Conservation (phyloP, 352 stramenopile genomes). For the Pythium dissimile region DNA sequence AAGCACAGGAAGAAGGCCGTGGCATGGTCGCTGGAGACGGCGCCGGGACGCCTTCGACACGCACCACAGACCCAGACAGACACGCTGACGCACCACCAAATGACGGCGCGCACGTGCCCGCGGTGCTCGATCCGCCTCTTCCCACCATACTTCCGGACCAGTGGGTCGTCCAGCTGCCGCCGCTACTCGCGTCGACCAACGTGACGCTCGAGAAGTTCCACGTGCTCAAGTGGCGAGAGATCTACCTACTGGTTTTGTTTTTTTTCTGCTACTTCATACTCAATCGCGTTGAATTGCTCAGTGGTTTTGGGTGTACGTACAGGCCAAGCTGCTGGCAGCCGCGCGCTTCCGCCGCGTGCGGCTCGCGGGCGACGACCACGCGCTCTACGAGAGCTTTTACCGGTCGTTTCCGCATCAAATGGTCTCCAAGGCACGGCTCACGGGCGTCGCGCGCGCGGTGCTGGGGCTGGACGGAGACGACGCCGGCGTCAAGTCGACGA, state of each 20-base stretch:
- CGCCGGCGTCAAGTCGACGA: conserved; percentile 20
- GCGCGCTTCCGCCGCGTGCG: conserved; percentile 45
- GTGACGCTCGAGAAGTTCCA: conserved; percentile 62
- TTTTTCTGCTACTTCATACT: not conserved
- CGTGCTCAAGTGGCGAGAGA: conserved; percentile 58
- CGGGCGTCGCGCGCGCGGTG: conserved; percentile 56
- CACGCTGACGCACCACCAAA: too few species aligned
- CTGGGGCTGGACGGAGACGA: conserved; percentile 35
- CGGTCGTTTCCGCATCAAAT: conserved; percentile 64
- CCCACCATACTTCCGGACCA: not conserved
- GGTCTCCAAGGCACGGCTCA: conserved; percentile 65
- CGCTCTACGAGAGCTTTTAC: conserved; percentile 68
- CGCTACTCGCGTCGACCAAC: conserved; percentile 29
- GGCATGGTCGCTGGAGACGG: too few species aligned
- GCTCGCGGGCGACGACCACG: conserved; percentile 52
- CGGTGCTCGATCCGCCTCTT: not conserved
- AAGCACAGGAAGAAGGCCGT: too few species aligned
- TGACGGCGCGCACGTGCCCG: not conserved
- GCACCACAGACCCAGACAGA: too few species aligned
- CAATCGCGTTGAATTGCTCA: conserved; percentile 2
- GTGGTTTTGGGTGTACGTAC: not conserved
- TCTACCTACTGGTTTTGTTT: conserved; percentile 38
- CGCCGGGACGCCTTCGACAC: too few species aligned
- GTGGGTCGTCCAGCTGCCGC: conserved; percentile 18
- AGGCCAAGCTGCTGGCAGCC: conserved; percentile 38